These are phyloP conservation scores for Candida xiaguanensis DNA, from an alignment of 805 yeast genomes.

Conservation along the genomic window DNA sequence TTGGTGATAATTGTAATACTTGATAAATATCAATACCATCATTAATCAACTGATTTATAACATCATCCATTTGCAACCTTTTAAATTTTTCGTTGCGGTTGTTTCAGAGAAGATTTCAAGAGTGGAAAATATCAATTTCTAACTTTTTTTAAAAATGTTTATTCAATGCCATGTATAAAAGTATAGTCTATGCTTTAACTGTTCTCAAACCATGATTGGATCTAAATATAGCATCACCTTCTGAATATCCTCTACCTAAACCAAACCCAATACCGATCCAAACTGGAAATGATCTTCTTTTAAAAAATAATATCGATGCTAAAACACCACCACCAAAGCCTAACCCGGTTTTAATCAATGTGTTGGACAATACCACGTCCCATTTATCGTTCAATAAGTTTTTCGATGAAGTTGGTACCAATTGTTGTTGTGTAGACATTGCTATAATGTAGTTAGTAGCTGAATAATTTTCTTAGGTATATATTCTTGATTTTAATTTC, in stretches of 20 bases:
- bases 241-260: slow-evolving; percentile 95
- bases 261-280: slow-evolving; percentile 98
- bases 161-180: neutral
- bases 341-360: slow-evolving; percentile 89
- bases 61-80: slow-evolving; percentile 9
- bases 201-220: slow-evolving; percentile 72
- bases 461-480: too few species aligned
- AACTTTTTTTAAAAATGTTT: too few species aligned
- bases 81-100: slow-evolving; percentile 1
- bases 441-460: neutral
- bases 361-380: slow-evolving; percentile 95
- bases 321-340: slow-evolving; percentile 97
- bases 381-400: slow-evolving; percentile 70
- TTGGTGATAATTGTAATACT: slow-evolving; percentile 19
- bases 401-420: slow-evolving; percentile 43
- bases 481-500: too few species aligned
- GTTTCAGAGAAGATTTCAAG: too few species aligned
- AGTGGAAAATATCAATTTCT: too few species aligned
- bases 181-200: slow-evolving; percentile 46
- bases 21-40: slow-evolving; percentile 27
- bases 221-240: slow-evolving; percentile 96
- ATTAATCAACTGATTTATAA: slow-evolving; percentile 14
- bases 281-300: slow-evolving; percentile 94
- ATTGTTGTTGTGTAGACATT: slow-evolving; percentile 10
- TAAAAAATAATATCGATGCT: slow-evolving; percentile 84